A percentile compares a stretch with the other conserved stretches of the same genome.
phyloP scores from a whole-genome alignment of 2,329 filamentous ascomycete genomes.

The Alternaria arbusti region DNA sequence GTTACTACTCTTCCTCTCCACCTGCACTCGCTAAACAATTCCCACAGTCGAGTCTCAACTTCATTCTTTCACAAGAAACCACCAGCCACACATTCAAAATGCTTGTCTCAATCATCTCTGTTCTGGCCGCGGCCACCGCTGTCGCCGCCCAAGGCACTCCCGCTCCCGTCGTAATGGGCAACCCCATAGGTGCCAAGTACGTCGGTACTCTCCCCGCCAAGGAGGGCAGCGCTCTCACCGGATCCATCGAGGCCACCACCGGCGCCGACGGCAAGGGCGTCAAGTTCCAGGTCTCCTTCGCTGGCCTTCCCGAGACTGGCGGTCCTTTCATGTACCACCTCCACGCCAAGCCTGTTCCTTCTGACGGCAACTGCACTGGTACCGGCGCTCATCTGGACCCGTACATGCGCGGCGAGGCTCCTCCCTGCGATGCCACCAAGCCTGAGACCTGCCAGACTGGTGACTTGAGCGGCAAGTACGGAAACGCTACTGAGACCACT shows the following conservation, averaged over 20 bases:
- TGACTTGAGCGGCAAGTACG: conserved; percentile 55
- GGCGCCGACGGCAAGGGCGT: conserved; percentile 48
- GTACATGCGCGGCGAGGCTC: conserved; percentile 49
- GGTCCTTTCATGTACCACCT: conserved; percentile 58
- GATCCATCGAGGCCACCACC: conserved; percentile 43
- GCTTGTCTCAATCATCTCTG: conserved; percentile 36
- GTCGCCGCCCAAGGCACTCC: conserved; percentile 36
- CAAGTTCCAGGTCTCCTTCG: conserved; percentile 49
- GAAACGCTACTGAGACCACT: conserved; percentile 42
- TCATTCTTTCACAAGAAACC: conserved; percentile 13
- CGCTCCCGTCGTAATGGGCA: conserved; percentile 46
- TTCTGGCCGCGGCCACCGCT: conserved; percentile 38
- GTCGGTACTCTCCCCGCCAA: conserved; percentile 46
- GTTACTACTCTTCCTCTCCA: conserved; percentile 1
- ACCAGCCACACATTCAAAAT: conserved; percentile 33
- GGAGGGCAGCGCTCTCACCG: conserved; percentile 41
- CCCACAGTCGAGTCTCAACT: conserved; percentile 4
- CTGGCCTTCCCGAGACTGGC: conserved; percentile 49
- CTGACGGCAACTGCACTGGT: conserved; percentile 53
- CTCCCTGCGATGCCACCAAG: conserved; percentile 45
- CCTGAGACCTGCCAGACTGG: conserved; percentile 53
- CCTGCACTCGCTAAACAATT: conserved; percentile 16
- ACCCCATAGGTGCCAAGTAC: conserved; percentile 50
- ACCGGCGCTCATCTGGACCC: conserved; percentile 53
- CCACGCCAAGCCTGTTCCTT: conserved; percentile 51